Base-by-base conservation (phyloP, 768 basidiomycete genomes). In the Boletus bicolor region DNA sequence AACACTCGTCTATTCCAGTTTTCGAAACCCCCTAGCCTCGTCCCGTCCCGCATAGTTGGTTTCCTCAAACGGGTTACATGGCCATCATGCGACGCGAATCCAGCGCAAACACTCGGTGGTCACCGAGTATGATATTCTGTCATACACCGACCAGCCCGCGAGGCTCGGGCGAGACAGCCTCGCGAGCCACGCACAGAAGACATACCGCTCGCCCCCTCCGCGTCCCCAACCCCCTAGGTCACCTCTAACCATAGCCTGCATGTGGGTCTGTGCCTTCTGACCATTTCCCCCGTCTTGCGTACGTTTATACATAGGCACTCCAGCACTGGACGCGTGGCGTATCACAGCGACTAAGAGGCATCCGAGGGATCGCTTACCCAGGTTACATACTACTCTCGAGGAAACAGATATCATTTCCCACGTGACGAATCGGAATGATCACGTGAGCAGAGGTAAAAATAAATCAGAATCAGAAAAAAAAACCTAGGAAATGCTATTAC, bases 391-490 rank as follows among this genome's bases (percentile, higher is more conserved):
- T 53, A n/a, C 37, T 53, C 37, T 43, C 28, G 47, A 54, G 43
- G 60, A 41, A 51, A 44, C 30, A 34, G 43, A 50, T 43, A 36
- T 50, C 54, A 34, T 53, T 51, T 55, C 36, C 24, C 67, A 69
- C 67, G 67, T 69, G 66, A 68, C 38, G 56, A 49, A 37, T 51
- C 21, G 17, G 36, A 58, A 17, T 26, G 43, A 42, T 68, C 63
- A 65, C 68, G 67, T 67, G 66, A 39, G 5, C 12, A 36, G 10
- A 38, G 37, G 17, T 49, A 15, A 17, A 15, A 15, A 14, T 9
- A 47, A 34, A 34, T 21, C 32, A 15, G 32, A 14, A 32, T 28
- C 28, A 28, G 28, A 15, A 35, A 41, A 34, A 39, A 35, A 41
- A 34, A 39, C 10, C 30, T 24, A 28, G 17, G 26, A 24, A 46